phyloP scores from a whole-genome alignment of 108 stramenopile genomes.

The Skeletonema marinoi region DNA sequence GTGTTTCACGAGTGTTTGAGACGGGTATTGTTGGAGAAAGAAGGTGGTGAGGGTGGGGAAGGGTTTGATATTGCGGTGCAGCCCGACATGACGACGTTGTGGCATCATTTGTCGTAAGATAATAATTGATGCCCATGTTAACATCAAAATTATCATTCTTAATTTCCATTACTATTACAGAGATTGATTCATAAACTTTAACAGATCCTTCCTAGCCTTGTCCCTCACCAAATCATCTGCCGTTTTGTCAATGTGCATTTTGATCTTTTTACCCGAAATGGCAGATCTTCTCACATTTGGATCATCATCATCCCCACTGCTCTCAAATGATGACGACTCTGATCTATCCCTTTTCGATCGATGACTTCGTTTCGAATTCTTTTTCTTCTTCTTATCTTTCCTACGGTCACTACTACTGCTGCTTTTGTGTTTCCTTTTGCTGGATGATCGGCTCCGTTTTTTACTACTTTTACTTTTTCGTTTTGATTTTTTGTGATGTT shows the following conservation, averaged over 20 bases:
- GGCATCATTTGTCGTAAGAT: background rate
- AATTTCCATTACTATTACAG: constrained; percentile 11
- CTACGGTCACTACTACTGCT: constrained; percentile 6
- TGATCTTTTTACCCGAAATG: constrained; percentile 82
- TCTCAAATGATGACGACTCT: constrained; percentile 4
- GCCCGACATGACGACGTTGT: constrained; percentile 24
- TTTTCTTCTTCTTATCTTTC: constrained; percentile 15
- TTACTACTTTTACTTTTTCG: constrained; percentile 21
- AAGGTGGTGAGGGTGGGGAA: background rate
- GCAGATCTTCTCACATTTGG: constrained; percentile 63
- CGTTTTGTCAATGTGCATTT: constrained; percentile 83
- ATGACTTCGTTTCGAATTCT: constrained; percentile 9
- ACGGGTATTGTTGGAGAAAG: background rate
- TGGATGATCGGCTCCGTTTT: constrained; percentile 14
- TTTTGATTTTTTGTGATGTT: constrained; percentile 9
- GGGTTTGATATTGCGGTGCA: constrained; percentile 23
- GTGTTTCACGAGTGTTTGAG: constrained; percentile 37
- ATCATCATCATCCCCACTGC: constrained; percentile 13
- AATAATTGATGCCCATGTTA: no score
- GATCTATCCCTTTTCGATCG: constrained; percentile 11
- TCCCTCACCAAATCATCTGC: constrained; percentile 82
- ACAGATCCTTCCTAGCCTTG: constrained; percentile 68
- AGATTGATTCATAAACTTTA: constrained; percentile 87
- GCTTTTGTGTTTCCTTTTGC: constrained; percentile 22
- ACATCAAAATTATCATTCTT: background rate